These are phyloP conservation scores for Psilocybe tampanensis DNA, from an alignment of 768 basidiomycete genomes.

Conservation along the genomic window DNA sequence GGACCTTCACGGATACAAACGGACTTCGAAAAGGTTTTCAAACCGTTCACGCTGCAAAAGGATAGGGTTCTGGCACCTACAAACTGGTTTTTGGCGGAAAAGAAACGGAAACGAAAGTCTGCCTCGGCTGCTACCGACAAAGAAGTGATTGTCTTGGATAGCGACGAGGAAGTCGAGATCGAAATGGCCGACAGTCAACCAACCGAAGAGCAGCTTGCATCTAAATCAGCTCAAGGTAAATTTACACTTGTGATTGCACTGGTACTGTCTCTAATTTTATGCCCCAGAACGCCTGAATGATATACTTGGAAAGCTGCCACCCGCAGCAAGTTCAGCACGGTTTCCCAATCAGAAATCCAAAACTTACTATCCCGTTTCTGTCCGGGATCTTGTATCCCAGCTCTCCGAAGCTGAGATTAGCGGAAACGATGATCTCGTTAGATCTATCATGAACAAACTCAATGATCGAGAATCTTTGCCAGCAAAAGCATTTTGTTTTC, in stretches of 20 bases:
- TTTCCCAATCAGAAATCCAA: constrained; percentile 26
- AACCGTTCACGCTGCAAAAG: constrained; percentile 79
- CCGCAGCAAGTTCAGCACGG: constrained; percentile 22
- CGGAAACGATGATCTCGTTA: constrained; percentile 70
- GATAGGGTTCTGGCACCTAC: constrained; percentile 69
- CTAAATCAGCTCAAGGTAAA: constrained; percentile 46
- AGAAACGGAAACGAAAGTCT: constrained; percentile 24
- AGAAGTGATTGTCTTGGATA: constrained; percentile 66
- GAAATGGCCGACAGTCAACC: constrained; percentile 26
- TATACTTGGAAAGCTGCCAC: constrained; percentile 38
- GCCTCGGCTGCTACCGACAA: constrained; percentile 23
- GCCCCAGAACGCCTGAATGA: constrained; percentile 39
- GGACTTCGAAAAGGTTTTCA: constrained; percentile 78
- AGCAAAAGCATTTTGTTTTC: constrained; percentile 83
- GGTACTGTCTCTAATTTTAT: neutral
- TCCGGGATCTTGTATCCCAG: constrained; percentile 53
- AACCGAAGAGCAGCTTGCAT: constrained; percentile 26
- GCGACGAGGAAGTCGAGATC: constrained; percentile 37
- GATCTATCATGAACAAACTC: constrained; percentile 62
- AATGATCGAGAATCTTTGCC: constrained; percentile 63
- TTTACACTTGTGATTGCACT: neutral
- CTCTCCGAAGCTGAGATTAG: constrained; percentile 79
- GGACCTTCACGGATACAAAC: constrained; percentile 44
- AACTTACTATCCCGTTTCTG: constrained; percentile 38
- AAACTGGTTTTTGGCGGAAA: constrained; percentile 62